Percentiles rank a stretch among this genome's conserved stretches.
Evolutionary conservation across 1,284 basidiomycete genomes (phyloP).

Genomic region (Exobasidium rhododendri): DNA sequence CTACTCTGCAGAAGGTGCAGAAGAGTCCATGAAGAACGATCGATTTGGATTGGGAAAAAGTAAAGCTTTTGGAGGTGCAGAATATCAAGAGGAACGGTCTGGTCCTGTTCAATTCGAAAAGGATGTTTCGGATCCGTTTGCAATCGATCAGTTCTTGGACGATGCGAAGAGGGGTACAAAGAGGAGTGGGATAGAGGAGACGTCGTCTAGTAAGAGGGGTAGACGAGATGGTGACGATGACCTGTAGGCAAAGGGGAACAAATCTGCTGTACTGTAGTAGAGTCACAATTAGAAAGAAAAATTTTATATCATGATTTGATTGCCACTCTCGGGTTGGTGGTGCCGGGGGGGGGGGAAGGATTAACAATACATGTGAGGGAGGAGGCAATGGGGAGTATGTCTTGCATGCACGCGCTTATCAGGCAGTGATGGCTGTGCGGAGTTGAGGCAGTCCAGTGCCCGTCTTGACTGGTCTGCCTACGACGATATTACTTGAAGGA

Average conservation of each 20-base stretch:
- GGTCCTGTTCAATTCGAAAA: slow-evolving; percentile 99
- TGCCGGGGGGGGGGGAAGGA: background rate
- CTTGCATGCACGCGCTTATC: background rate
- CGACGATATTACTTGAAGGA: slow-evolving; percentile 85
- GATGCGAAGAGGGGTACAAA: slow-evolving; percentile 78
- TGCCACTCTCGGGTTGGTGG: background rate
- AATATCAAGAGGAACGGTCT: slow-evolving; percentile 64
- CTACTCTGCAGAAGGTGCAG: slow-evolving; percentile 84
- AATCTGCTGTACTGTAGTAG: too few relatives aligned
- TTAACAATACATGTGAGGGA: too few relatives aligned
- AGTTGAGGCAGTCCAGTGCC: slow-evolving; percentile 35
- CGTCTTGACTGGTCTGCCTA: slow-evolving; percentile 56
- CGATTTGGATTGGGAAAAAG: slow-evolving; percentile 79
- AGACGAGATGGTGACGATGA: slow-evolving; percentile 2
- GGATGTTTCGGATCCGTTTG: slow-evolving; percentile 93
- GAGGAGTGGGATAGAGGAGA: slow-evolving; percentile 9
- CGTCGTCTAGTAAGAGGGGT: background rate
- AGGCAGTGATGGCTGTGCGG: background rate
- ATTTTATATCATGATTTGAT: background rate
- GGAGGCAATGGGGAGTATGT: too few relatives aligned
- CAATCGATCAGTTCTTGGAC: slow-evolving; percentile 93
- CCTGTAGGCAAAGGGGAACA: background rate
- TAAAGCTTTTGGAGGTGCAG: slow-evolving; percentile 82
- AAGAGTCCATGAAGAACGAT: slow-evolving; percentile 83
- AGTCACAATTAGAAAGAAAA: too few relatives aligned